Evolutionary conservation across 208 protist genomes (phyloP).

Genomic region (Leishmania tarentolae): DNA sequence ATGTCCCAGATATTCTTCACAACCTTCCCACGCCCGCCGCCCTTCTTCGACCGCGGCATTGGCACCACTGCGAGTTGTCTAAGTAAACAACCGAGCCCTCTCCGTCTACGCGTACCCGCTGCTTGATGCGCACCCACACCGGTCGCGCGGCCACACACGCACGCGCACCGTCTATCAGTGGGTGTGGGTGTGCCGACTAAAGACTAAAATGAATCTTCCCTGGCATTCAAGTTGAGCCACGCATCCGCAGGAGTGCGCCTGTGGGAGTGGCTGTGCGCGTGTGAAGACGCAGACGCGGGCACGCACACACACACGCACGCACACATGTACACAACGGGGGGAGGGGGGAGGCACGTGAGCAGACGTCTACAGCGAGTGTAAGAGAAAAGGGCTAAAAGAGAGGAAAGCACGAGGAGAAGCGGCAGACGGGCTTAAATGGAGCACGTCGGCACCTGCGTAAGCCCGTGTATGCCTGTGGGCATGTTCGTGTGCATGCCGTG

Average conservation of each 20-base stretch:
- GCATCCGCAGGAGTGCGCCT: conserved; percentile 1
- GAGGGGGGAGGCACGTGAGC: background rate
- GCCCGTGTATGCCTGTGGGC: background rate
- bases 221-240: background rate
- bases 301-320: conserved; percentile 1
- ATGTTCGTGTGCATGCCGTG: background rate
- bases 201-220: background rate
- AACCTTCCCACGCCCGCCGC: conserved; percentile 27
- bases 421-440: background rate
- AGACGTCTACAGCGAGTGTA: background rate
- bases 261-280: background rate
- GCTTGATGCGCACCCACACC: background rate
- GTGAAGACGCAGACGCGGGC: background rate
- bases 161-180: background rate
- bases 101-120: background rate
- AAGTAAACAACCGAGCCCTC: background rate
- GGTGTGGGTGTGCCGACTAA: background rate
- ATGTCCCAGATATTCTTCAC: conserved; percentile 36
- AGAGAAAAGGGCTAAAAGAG: background rate
- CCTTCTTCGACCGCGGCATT: conserved; percentile 33
- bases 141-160: background rate
- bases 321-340: background rate
- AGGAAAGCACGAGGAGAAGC: background rate
- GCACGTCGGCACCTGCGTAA: background rate
- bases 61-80: background rate